These are phyloP conservation scores for Picea abies DNA, from an alignment of 83 land plant genomes.

Conservation along the genomic window DNA sequence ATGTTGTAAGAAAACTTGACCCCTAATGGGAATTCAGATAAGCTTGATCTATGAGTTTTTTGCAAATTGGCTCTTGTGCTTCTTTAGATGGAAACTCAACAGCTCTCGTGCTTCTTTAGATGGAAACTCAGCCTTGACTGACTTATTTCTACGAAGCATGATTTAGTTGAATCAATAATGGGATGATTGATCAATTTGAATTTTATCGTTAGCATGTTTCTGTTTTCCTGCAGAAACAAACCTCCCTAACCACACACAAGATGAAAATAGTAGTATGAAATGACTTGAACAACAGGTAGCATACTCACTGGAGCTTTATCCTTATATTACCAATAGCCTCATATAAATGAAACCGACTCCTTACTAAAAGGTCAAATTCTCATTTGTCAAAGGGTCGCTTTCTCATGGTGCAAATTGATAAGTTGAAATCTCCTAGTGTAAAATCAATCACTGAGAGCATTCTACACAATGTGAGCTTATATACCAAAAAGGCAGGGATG, in stretches of 20 bases:
- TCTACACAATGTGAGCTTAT: background rate
- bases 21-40: background rate
- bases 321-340: background rate
- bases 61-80: background rate
- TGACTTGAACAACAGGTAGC: background rate
- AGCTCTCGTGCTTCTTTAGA: background rate
- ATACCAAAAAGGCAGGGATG: background rate
- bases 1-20: background rate
- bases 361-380: background rate
- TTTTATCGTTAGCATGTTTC: too few relatives aligned
- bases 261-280: background rate
- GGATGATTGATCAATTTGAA: background rate
- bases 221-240: too few relatives aligned
- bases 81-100: background rate
- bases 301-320: too few relatives aligned
- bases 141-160: background rate
- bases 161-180: background rate
- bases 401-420: background rate
- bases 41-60: background rate
- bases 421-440: background rate
- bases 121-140: background rate
- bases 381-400: background rate
- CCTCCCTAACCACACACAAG: too few relatives aligned
- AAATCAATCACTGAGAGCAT: background rate
- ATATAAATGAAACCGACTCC: background rate